phyloP scores from a whole-genome alignment of 345 rosid genomes.

The Moringa oleifera region DNA sequence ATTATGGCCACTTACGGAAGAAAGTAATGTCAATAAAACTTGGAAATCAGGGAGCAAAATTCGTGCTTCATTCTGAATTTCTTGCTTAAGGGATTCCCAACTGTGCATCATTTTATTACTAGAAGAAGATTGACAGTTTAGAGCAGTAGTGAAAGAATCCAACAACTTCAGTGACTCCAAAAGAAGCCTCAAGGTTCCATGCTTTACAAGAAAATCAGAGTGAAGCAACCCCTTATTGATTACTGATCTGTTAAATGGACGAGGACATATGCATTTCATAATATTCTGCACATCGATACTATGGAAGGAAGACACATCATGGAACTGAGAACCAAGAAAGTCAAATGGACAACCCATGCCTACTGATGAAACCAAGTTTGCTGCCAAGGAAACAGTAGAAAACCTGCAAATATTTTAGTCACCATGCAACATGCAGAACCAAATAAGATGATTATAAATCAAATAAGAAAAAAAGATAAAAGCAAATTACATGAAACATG shows the following conservation, averaged over 20 bases:
- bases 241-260: slow-evolving; percentile 61
- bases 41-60: slow-evolving; percentile 76
- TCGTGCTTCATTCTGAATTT: slow-evolving; percentile 59
- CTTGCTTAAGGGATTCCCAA: slow-evolving; percentile 50
- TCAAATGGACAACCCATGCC: slow-evolving; percentile 42
- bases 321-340: slow-evolving; percentile 44
- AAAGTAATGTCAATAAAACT: slow-evolving; percentile 58
- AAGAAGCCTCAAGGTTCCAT: slow-evolving; percentile 81
- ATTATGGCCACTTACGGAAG: slow-evolving; percentile 36
- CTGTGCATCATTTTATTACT: slow-evolving; percentile 24
- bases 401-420: slow-evolving; percentile 68
- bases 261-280: slow-evolving; percentile 65
- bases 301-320: slow-evolving; percentile 35
- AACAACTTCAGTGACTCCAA: slow-evolving; percentile 67
- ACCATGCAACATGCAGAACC: slow-evolving; percentile 22
- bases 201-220: slow-evolving; percentile 70
- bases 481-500: slow-evolving; percentile 6
- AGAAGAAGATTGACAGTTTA: slow-evolving; percentile 25
- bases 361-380: slow-evolving; percentile 60
- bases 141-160: slow-evolving; percentile 48
- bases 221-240: slow-evolving; percentile 88
- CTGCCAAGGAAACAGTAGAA: slow-evolving; percentile 73
- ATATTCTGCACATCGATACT: slow-evolving; percentile 48
- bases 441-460: neutral
- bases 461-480: slow-evolving; percentile 8